Conservation (phyloP, 495 filamentous ascomycete species). For the Penicillium flavigenum region DNA sequence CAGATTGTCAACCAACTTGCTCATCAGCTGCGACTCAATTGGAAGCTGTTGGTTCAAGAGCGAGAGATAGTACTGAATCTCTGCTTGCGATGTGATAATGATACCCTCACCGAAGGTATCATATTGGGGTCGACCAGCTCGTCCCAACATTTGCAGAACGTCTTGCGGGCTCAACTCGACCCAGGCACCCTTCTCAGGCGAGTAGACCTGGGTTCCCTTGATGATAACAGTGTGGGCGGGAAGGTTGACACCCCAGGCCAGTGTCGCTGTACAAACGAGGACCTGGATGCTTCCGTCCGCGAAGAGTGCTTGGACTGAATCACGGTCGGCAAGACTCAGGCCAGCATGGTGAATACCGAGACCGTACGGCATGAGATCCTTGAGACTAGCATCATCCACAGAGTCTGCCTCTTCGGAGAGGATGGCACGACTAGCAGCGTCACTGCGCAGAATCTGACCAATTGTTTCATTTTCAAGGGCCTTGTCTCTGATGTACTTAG, state of each 20-base stretch:
- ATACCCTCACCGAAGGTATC: slow-evolving; percentile 98
- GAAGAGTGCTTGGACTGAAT: slow-evolving; percentile 93
- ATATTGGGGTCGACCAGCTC: slow-evolving; percentile 93
- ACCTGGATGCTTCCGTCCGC: slow-evolving; percentile 88
- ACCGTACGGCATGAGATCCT: slow-evolving; percentile 92
- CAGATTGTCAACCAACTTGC: slow-evolving; percentile 91
- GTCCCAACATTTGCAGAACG: slow-evolving; percentile 97
- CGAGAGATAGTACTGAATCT: slow-evolving; percentile 96
- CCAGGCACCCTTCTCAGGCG: slow-evolving; percentile 98
- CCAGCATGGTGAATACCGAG: slow-evolving; percentile 98
- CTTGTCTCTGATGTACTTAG: slow-evolving; percentile 93
- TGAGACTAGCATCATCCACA: slow-evolving; percentile 82
- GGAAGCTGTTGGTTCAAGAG: slow-evolving; percentile 95
- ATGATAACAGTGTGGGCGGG: slow-evolving; percentile 96
- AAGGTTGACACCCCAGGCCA: slow-evolving; percentile 99
- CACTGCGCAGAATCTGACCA: slow-evolving; percentile 88
- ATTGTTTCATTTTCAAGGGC: slow-evolving; percentile 95
- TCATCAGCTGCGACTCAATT: slow-evolving; percentile 94
- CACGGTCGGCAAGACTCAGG: slow-evolving; percentile 89
- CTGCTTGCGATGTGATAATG: slow-evolving; percentile 92
- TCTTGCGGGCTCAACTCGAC: slow-evolving; percentile 97
- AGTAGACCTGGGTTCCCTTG: slow-evolving; percentile 97
- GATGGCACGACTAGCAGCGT: slow-evolving; percentile 88
- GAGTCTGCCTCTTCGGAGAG: slow-evolving; percentile 79
- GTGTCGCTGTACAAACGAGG: slow-evolving; percentile 91